A percentile compares a stretch with the other conserved stretches of the same genome.
Conservation (phyloP, 805 yeast genomes). For the Kurtzmaniella cleridarum region DNA sequence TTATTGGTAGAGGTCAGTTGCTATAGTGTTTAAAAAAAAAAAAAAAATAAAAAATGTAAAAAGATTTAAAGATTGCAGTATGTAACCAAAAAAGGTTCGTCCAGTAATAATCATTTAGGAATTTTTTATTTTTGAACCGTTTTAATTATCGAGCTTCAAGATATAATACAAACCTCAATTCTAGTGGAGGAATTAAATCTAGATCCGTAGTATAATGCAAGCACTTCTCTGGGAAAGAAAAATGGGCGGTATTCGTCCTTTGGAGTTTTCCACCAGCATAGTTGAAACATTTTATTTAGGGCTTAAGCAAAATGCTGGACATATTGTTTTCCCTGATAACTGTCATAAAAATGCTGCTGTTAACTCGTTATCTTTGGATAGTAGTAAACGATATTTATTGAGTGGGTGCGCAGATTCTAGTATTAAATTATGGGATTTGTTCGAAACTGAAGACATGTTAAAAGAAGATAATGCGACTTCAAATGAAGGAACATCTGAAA, state of each 20-base stretch:
- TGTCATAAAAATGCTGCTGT: constrained; percentile 49
- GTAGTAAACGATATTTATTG: constrained; percentile 42
- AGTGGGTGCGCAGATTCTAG: constrained; percentile 74
- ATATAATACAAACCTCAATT: background rate
- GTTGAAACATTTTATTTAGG: constrained; percentile 33
- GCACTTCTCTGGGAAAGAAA: constrained; percentile 31
- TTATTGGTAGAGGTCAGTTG: too few species aligned
- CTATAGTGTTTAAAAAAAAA: too few species aligned
- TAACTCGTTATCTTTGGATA: constrained; percentile 57
- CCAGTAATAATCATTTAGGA: too few species aligned
- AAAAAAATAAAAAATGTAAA: too few species aligned
- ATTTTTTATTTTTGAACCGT: too few species aligned
- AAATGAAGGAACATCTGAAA: constrained; percentile 12
- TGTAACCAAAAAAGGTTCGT: too few species aligned
- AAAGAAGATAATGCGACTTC: constrained; percentile 7
- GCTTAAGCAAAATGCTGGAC: constrained; percentile 16
- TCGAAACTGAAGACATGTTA: constrained; percentile 11
- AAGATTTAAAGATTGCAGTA: too few species aligned
- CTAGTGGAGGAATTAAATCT: background rate
- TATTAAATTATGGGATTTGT: constrained; percentile 61
- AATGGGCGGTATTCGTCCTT: constrained; percentile 22
- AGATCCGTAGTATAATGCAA: constrained; percentile 24
- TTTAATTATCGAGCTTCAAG: too few species aligned
- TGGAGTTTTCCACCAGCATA: constrained; percentile 30
- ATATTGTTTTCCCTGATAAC: constrained; percentile 32